A percentile compares a stretch with the other conserved stretches of the same genome.
Evolutionary conservation across 139 green algal species (phyloP).

Genomic region (Edaphochlamys debaryana): DNA sequence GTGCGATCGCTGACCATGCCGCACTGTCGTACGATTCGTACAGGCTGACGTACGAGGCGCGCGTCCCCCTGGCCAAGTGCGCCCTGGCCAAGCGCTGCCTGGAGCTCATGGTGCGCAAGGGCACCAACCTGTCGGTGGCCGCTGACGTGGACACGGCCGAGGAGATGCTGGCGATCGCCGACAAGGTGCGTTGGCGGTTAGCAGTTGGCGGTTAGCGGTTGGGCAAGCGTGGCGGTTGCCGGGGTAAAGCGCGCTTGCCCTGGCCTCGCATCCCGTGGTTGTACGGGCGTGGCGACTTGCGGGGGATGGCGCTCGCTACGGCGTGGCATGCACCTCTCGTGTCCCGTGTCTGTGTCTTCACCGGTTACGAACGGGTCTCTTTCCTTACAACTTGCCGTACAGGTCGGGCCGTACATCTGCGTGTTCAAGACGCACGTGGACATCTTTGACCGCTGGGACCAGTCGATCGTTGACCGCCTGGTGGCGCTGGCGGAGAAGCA

Average conservation of each 20-base stretch:
- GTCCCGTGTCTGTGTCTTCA: too few species aligned
- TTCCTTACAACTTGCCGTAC: background rate
- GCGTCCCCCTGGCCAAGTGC: conserved; percentile 76
- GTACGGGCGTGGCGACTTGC: too few species aligned
- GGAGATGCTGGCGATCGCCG: conserved; percentile 93
- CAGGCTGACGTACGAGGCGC: conserved; percentile 86
- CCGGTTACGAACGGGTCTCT: too few species aligned
- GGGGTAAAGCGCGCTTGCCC: too few species aligned
- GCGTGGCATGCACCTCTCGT: too few species aligned
- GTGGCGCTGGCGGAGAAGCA: conserved; percentile 88
- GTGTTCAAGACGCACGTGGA: conserved; percentile 99
- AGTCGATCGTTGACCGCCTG: conserved; percentile 45
- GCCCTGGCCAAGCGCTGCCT: conserved; percentile 78
- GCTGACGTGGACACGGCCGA: conserved; percentile 91
- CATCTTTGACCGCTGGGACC: conserved; percentile 83
- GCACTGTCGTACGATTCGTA: too few species aligned
- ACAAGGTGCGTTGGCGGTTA: conserved; percentile 65
- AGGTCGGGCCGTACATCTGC: conserved; percentile 94
- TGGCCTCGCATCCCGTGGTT: too few species aligned
- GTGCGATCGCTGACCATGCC: too few species aligned
- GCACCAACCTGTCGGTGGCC: conserved; percentile 97
- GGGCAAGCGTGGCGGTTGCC: too few species aligned
- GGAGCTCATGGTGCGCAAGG: conserved; percentile 93
- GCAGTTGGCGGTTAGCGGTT: too few species aligned
- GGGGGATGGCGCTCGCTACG: too few species aligned